Percentiles rank a stretch among this genome's conserved stretches.
Conservation (phyloP, 805 yeast species). For the Candida xiaguanensis region DNA sequence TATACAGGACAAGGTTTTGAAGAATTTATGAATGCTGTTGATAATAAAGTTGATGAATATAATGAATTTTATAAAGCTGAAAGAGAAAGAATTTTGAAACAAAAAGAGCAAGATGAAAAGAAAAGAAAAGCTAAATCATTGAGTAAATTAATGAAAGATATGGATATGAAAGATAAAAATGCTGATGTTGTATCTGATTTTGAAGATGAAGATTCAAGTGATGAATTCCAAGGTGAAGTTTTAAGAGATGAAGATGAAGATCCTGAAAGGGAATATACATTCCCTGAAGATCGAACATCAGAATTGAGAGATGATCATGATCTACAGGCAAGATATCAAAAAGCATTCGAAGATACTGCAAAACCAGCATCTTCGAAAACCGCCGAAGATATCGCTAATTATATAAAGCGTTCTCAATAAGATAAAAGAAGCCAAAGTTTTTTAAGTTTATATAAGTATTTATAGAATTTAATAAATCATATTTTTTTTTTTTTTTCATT, state of each 20-base stretch:
- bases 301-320: constrained; percentile 53
- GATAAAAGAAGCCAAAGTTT: not conserved
- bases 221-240: constrained; percentile 45
- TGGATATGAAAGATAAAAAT: constrained; percentile 51
- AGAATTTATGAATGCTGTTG: constrained; percentile 81
- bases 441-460: not conserved
- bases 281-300: constrained; percentile 61
- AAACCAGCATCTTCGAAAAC: constrained; percentile 61
- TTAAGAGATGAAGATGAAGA: constrained; percentile 43
- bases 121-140: constrained; percentile 68
- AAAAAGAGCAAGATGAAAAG: constrained; percentile 74
- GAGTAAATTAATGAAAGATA: constrained; percentile 75
- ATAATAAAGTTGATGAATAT: constrained; percentile 82
- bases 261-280: constrained; percentile 61
- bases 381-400: constrained; percentile 69
- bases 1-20: constrained; percentile 94
- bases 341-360: constrained; percentile 62
- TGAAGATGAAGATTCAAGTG: constrained; percentile 42
- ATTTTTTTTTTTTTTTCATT: too few species aligned
- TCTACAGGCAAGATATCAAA: constrained; percentile 67
- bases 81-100: constrained; percentile 73
- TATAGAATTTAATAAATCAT: not conserved
- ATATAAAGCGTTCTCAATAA: constrained; percentile 40
- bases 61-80: constrained; percentile 79
- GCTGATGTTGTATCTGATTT: constrained; percentile 51